A percentile compares a stretch with the other conserved stretches of the same genome.
Evolutionary conservation across 768 basidiomycete genomes (phyloP).

Genomic region (Cyclocybe aegerita): DNA sequence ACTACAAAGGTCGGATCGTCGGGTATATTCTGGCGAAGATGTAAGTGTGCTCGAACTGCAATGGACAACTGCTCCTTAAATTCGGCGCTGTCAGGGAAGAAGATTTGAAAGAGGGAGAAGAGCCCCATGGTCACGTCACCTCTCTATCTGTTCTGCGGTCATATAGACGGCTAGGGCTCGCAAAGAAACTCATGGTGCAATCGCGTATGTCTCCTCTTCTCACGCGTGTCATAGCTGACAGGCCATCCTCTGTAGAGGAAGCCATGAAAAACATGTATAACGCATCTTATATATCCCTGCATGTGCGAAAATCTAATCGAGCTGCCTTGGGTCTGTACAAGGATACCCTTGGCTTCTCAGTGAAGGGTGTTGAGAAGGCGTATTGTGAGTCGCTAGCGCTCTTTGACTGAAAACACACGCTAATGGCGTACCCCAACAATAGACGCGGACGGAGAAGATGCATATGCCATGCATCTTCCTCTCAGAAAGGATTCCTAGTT

Average conservation of each 20-base stretch:
- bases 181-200: slow-evolving; percentile 93
- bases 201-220: slow-evolving; percentile 65
- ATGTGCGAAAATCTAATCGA: slow-evolving; percentile 94
- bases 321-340: slow-evolving; percentile 87
- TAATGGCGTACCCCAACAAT: slow-evolving; percentile 1
- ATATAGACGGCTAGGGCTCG: slow-evolving; percentile 87
- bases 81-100: slow-evolving; percentile 55
- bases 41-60: slow-evolving; percentile 41
- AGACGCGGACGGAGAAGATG: slow-evolving; percentile 97
- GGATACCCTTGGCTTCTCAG: slow-evolving; percentile 89
- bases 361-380: slow-evolving; percentile 84
- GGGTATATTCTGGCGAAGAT: slow-evolving; percentile 97
- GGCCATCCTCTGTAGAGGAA: slow-evolving; percentile 61
- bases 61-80: background rate
- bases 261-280: slow-evolving; percentile 89
- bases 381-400: slow-evolving; percentile 62
- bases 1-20: slow-evolving; percentile 86
- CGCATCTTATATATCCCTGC: slow-evolving; percentile 86
- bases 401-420: background rate
- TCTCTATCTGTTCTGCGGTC: slow-evolving; percentile 93
- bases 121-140: slow-evolving; percentile 91
- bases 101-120: slow-evolving; percentile 57
- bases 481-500: slow-evolving; percentile 35
- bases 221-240: background rate
- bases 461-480: slow-evolving; percentile 83